These are phyloP conservation scores for Syncephalastrum racemosum DNA, from an alignment of 371 early-diverging fungal species.

Conservation along the genomic window DNA sequence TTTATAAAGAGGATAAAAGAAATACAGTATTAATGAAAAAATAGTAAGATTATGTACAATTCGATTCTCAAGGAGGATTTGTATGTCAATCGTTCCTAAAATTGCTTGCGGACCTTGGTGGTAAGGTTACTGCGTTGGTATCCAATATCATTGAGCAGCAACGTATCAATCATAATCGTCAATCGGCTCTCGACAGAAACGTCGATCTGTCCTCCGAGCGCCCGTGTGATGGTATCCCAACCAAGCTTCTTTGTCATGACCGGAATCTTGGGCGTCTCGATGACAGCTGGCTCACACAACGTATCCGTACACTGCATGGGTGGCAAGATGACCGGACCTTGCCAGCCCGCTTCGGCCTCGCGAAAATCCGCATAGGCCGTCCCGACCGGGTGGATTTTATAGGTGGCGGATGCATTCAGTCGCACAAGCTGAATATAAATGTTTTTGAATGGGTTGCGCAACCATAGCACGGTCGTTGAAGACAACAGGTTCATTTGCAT, in stretches of 20 bases:
- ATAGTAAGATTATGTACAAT: background rate
- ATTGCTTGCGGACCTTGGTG: constrained; percentile 38
- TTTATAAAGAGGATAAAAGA: background rate
- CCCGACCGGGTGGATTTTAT: constrained; percentile 33
- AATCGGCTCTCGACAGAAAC: constrained; percentile 39
- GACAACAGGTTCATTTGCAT: constrained; percentile 45
- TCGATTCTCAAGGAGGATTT: no score
- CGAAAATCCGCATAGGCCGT: constrained; percentile 36
- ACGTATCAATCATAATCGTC: constrained; percentile 32
- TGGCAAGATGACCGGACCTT: constrained; percentile 21
- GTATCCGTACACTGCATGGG: constrained; percentile 13
- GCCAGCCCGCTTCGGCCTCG: constrained; percentile 27
- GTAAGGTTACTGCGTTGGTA: constrained; percentile 43
- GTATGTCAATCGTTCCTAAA: constrained; percentile 14
- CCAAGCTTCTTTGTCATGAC: constrained; percentile 39
- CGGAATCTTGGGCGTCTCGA: constrained; percentile 42
- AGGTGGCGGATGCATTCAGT: constrained; percentile 41
- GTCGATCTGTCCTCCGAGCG: constrained; percentile 39
- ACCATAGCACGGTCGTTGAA: constrained; percentile 40
- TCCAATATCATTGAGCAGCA: constrained; percentile 22
- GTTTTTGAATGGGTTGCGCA: constrained; percentile 42
- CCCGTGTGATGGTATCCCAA: constrained; percentile 37
- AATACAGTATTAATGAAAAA: constrained; percentile 1
- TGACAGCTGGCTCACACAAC: constrained; percentile 9
- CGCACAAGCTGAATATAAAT: constrained; percentile 31